Percentiles rank a stretch among this genome's conserved stretches.
These are phyloP conservation scores for Lentinus tigrinus DNA, from an alignment of 768 basidiomycete genomes.

Conservation along the genomic window DNA sequence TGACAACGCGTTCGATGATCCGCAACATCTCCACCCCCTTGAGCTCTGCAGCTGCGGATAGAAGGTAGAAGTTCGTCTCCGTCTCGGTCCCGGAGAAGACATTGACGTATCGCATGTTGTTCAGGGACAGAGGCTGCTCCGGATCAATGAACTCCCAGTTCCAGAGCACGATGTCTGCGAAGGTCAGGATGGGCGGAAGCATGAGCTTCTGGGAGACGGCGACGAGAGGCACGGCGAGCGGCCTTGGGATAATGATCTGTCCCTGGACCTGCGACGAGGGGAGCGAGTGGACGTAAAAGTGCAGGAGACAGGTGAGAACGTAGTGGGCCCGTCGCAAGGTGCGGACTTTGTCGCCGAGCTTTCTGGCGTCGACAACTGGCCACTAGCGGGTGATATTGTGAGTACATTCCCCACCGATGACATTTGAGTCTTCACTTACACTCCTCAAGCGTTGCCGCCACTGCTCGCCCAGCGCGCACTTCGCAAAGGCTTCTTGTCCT, in stretches of 20 bases:
- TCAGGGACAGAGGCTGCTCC: conserved; percentile 53
- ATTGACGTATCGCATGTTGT: conserved; percentile 74
- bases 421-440: conserved; percentile 44
- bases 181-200: conserved; percentile 93
- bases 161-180: conserved; percentile 95
- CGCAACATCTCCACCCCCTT: conserved; percentile 83
- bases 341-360: conserved; percentile 54
- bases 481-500: conserved; percentile 44
- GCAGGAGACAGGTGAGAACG: conserved; percentile 85
- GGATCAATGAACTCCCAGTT: conserved; percentile 72
- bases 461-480: conserved; percentile 52
- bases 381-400: conserved; percentile 45
- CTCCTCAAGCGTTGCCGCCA: conserved; percentile 67
- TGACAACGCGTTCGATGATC: conserved; percentile 85
- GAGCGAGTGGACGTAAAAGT: conserved; percentile 87
- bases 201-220: conserved; percentile 71
- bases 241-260: conserved; percentile 64
- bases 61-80: conserved; percentile 83
- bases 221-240: conserved; percentile 77
- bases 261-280: conserved; percentile 39
- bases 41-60: conserved; percentile 82
- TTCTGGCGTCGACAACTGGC: conserved; percentile 60
- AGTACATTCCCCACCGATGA: not conserved
- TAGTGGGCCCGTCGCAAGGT: conserved; percentile 82
- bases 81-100: conserved; percentile 84